Evolutionary conservation across 768 basidiomycete species (phyloP).

Genomic region (Megacollybia marginata): DNA sequence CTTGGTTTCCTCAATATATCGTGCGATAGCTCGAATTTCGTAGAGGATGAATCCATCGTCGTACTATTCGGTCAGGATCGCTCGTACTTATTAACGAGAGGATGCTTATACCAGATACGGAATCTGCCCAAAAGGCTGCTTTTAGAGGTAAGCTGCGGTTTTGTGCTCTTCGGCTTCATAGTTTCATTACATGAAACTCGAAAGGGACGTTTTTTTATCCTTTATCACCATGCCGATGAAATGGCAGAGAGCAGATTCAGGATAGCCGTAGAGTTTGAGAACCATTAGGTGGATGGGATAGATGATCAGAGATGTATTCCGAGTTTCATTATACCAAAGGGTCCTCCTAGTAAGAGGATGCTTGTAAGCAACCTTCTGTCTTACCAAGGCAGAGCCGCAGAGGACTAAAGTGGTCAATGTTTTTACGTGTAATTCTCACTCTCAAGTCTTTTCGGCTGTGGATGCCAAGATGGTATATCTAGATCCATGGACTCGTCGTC

Average conservation of each 20-base stretch:
- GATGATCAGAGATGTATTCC: neutral
- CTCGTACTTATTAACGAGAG: neutral
- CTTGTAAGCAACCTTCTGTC: too few species aligned
- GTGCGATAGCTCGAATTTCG: constrained; percentile 39
- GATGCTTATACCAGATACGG: constrained; percentile 25
- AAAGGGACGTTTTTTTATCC: constrained; percentile 2
- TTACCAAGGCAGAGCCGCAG: too few species aligned
- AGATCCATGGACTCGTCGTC: too few species aligned
- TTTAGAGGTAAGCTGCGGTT: constrained; percentile 16
- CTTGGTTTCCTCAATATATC: constrained; percentile 35
- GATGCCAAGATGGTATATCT: too few species aligned
- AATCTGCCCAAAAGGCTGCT: constrained; percentile 44
- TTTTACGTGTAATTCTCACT: too few species aligned
- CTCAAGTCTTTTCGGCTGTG: too few species aligned
- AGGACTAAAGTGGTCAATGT: too few species aligned
- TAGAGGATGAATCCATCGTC: constrained; percentile 42
- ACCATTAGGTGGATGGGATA: constrained; percentile 3
- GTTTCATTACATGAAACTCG: too few species aligned
- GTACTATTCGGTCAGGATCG: constrained; percentile 15
- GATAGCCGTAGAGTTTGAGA: constrained; percentile 1
- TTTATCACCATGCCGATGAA: neutral
- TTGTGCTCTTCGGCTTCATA: constrained; percentile 25
- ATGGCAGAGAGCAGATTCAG: neutral
- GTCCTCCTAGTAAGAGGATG: too few species aligned
- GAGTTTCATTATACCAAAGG: too few species aligned